These are phyloP conservation scores for Austroboletus festivus DNA, from an alignment of 768 basidiomycete species.

Conservation along the genomic window DNA sequence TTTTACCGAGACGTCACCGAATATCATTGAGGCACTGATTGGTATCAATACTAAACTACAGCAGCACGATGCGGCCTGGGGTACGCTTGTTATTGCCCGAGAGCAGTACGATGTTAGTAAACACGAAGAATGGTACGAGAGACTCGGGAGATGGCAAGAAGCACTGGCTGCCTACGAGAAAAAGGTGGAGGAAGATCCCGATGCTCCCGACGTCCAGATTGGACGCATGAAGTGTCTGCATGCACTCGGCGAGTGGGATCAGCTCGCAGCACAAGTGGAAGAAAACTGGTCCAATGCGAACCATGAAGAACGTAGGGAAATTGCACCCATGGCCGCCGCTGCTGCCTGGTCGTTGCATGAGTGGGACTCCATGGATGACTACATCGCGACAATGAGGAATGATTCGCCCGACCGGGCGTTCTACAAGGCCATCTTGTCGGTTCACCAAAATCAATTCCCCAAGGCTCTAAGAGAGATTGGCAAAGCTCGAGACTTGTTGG, in stretches of 20 bases:
- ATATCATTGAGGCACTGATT: conserved; percentile 91
- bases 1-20: conserved; percentile 85
- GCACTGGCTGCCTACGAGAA: conserved; percentile 83
- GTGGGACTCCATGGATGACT: conserved; percentile 98
- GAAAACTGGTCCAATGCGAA: conserved; percentile 83
- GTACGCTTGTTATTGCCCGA: conserved; percentile 85
- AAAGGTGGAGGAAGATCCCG: conserved; percentile 71
- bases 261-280: conserved; percentile 79
- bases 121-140: conserved; percentile 98
- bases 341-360: conserved; percentile 96
- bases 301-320: conserved; percentile 81
- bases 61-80: conserved; percentile 98
- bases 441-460: conserved; percentile 94
- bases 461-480: conserved; percentile 88
- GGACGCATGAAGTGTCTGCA: conserved; percentile 96
- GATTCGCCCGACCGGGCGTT: conserved; percentile 95
- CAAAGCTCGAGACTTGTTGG: conserved; percentile 87
- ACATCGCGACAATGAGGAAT: conserved; percentile 87
- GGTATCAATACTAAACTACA: conserved; percentile 95
- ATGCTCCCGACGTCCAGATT: conserved; percentile 71
- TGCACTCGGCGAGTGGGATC: conserved; percentile 97
- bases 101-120: conserved; percentile 88
- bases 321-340: conserved; percentile 95
- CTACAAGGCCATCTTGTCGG: conserved; percentile 92
- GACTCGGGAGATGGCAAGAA: conserved; percentile 94